phyloP scores from a whole-genome alignment of 441 rosid species.

The Adansonia gregorii region DNA sequence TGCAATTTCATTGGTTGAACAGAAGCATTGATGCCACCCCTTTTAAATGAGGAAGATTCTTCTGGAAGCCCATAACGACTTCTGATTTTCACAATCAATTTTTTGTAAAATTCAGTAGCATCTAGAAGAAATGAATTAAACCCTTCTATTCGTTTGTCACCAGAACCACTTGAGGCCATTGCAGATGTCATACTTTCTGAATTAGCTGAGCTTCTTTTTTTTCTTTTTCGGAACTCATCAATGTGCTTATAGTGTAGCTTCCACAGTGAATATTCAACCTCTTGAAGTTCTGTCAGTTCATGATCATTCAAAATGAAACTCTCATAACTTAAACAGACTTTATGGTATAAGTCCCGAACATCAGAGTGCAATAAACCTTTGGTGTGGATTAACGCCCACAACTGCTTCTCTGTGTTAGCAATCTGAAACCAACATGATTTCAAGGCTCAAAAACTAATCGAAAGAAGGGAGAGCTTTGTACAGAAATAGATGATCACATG shows the following conservation, averaged over 20 bases:
- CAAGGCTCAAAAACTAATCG: slow-evolving; percentile 16
- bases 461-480: slow-evolving; percentile 14
- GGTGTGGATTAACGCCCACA: slow-evolving; percentile 55
- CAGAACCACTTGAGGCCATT: slow-evolving; percentile 29
- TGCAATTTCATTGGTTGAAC: slow-evolving; percentile 44
- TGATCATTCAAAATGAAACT: slow-evolving; percentile 54
- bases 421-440: slow-evolving; percentile 54
- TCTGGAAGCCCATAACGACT: slow-evolving; percentile 47
- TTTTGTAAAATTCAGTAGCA: slow-evolving; percentile 65
- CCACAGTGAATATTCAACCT: slow-evolving; percentile 84
- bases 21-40: slow-evolving; percentile 30
- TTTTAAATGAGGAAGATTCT: slow-evolving; percentile 41
- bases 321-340: slow-evolving; percentile 65
- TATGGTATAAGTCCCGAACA: slow-evolving; percentile 56
- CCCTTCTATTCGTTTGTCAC: slow-evolving; percentile 47
- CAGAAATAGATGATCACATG: slow-evolving; percentile 21
- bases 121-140: slow-evolving; percentile 63
- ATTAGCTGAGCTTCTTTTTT: slow-evolving; percentile 46
- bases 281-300: slow-evolving; percentile 65
- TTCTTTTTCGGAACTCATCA: slow-evolving; percentile 80
- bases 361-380: slow-evolving; percentile 61
- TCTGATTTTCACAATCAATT: slow-evolving; percentile 50
- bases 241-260: slow-evolving; percentile 83
- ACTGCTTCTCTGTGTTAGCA: slow-evolving; percentile 63
- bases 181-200: slow-evolving; percentile 27